phyloP scores from a whole-genome alignment of 2,329 filamentous ascomycete species.

The Ophiostoma sp. region DNA sequence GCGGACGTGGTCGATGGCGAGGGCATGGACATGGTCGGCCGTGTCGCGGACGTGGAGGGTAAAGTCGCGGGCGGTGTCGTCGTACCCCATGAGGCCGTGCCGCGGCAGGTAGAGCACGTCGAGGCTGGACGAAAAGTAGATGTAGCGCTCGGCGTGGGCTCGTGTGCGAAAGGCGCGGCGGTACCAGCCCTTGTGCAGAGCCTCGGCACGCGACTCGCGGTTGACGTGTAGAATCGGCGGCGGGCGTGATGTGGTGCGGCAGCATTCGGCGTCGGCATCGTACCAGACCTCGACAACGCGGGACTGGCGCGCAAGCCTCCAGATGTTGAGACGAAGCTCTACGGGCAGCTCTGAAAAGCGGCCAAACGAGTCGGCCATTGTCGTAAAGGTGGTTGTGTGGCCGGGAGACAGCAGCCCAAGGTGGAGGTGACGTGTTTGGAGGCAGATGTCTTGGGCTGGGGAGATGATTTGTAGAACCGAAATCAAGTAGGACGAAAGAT shows the following conservation, averaged over 20 bases:
- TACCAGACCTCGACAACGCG: constrained; percentile 41
- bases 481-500: neutral
- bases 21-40: constrained; percentile 34
- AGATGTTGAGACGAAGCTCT: constrained; percentile 41
- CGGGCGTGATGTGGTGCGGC: constrained; percentile 36
- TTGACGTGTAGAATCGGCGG: constrained; percentile 41
- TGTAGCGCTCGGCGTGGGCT: constrained; percentile 32
- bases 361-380: constrained; percentile 27
- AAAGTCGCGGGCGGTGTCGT: constrained; percentile 41
- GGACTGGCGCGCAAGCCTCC: constrained; percentile 36
- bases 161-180: constrained; percentile 35
- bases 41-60: constrained; percentile 35
- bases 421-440: neutral
- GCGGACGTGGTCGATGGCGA: constrained; percentile 45
- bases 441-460: neutral
- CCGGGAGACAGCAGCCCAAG: neutral
- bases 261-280: constrained; percentile 35
- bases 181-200: constrained; percentile 36
- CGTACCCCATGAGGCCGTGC: constrained; percentile 39
- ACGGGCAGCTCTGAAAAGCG: constrained; percentile 37
- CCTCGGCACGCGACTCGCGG: constrained; percentile 41
- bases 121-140: constrained; percentile 37
- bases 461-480: neutral
- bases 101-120: constrained; percentile 40
- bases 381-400: neutral